These are phyloP conservation scores for Penicillium riverlandense DNA, from an alignment of 495 filamentous ascomycete genomes.

Conservation along the genomic window DNA sequence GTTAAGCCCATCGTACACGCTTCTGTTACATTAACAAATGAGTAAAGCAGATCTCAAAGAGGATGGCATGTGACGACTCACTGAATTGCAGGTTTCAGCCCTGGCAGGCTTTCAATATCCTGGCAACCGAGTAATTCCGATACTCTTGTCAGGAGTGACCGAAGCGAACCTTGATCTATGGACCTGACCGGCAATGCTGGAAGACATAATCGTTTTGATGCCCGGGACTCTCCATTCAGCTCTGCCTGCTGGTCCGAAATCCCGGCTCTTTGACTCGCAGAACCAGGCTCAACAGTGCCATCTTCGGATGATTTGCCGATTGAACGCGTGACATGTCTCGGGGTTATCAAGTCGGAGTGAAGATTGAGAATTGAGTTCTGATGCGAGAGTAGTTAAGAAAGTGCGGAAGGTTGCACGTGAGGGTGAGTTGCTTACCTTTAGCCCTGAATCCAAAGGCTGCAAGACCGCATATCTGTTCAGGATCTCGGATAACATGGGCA, in stretches of 20 bases:
- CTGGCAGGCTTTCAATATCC: constrained; percentile 11
- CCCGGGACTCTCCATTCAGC: constrained; percentile 6
- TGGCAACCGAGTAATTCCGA: constrained; percentile 13
- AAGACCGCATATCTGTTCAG: constrained; percentile 5
- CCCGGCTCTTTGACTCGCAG: constrained; percentile 3
- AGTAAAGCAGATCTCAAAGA: not conserved
- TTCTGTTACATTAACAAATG: constrained; percentile 10
- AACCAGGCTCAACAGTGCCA: not conserved
- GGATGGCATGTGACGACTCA: constrained; percentile 12
- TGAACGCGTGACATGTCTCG: not conserved
- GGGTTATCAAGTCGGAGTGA: constrained; percentile 1
- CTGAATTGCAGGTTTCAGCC: constrained; percentile 19
- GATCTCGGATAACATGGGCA: constrained; percentile 20
- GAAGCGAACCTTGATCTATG: constrained; percentile 2
- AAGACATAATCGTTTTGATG: constrained; percentile 23
- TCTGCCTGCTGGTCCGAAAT: constrained; percentile 1
- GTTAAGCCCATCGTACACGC: constrained; percentile 14
- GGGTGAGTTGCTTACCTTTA: constrained; percentile 18
- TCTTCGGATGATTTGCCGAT: not conserved
- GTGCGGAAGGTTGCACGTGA: too few relatives aligned
- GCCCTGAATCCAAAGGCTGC: constrained; percentile 12
- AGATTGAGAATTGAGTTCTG: constrained; percentile 18
- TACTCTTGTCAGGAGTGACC: constrained; percentile 12
- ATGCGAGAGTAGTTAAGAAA: not conserved
- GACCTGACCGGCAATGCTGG: not conserved